phyloP scores from a whole-genome alignment of 2,329 filamentous ascomycete genomes.

The Claviceps sp. region DNA sequence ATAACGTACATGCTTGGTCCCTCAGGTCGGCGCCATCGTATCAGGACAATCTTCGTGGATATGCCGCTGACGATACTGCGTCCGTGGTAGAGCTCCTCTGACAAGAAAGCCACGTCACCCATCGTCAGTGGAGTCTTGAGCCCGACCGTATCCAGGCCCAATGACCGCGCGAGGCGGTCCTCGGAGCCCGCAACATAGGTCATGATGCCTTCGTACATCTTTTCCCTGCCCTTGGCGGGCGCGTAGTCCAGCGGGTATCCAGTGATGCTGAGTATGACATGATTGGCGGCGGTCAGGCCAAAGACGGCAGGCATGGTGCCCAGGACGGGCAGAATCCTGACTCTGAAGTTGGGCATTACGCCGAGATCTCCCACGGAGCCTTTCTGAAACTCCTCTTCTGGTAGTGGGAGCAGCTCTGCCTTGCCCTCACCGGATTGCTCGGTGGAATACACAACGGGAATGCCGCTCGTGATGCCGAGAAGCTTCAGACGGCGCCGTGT shows the following conservation, averaged over 20 bases:
- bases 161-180: constrained; percentile 52
- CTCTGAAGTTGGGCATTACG: constrained; percentile 81
- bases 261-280: constrained; percentile 70
- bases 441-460: constrained; percentile 84
- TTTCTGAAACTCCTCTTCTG: constrained; percentile 78
- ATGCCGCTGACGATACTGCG: constrained; percentile 75
- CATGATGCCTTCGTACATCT: constrained; percentile 80
- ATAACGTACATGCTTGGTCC: constrained; percentile 43
- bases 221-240: constrained; percentile 69
- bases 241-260: constrained; percentile 81
- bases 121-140: constrained; percentile 66
- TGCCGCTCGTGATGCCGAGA: constrained; percentile 67
- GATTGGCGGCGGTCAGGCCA: constrained; percentile 81
- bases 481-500: constrained; percentile 69
- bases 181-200: constrained; percentile 63
- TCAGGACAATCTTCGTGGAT: constrained; percentile 63
- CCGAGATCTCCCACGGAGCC: constrained; percentile 77
- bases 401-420: constrained; percentile 72
- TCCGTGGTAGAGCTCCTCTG: constrained; percentile 79
- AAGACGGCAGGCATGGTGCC: constrained; percentile 98
- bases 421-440: constrained; percentile 86
- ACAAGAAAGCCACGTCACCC: constrained; percentile 73
- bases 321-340: constrained; percentile 86
- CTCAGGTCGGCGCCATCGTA: constrained; percentile 62
- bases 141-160: constrained; percentile 36